These are phyloP conservation scores for Adansonia digitata DNA, from an alignment of 345 rosid species.

Conservation along the genomic window DNA sequence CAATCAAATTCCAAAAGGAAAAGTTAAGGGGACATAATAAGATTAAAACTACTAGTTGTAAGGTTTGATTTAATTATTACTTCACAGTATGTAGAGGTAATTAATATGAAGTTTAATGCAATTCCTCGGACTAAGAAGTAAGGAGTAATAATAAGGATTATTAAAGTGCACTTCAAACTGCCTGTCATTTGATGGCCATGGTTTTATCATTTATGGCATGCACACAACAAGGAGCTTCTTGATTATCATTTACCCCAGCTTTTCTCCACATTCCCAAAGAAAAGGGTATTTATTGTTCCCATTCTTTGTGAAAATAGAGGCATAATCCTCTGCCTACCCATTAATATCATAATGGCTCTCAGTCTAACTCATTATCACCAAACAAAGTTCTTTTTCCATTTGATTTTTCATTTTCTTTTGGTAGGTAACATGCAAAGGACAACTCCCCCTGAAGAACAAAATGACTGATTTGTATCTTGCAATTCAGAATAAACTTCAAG, in stretches of 20 bases:
- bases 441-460: slow-evolving; percentile 3
- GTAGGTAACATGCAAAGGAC: neutral
- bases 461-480: slow-evolving; percentile 17
- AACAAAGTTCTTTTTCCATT: neutral
- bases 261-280: slow-evolving; percentile 13
- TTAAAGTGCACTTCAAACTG: slow-evolving; percentile 15
- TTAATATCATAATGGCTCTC: slow-evolving; percentile 31
- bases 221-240: slow-evolving; percentile 3
- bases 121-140: slow-evolving; percentile 10
- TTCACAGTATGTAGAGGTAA: slow-evolving; percentile 1
- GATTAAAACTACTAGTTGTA: neutral
- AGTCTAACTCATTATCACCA: slow-evolving; percentile 20
- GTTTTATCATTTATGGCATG: slow-evolving; percentile 5
- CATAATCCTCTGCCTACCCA: slow-evolving; percentile 22
- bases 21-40: neutral
- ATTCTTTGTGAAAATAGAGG: slow-evolving; percentile 23
- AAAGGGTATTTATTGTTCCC: slow-evolving; percentile 23
- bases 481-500: slow-evolving; percentile 5
- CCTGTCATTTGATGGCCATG: slow-evolving; percentile 9
- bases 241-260: neutral
- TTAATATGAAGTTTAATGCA: neutral
- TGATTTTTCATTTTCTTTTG: neutral
- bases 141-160: slow-evolving; percentile 7
- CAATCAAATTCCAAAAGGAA: neutral
- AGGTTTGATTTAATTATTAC: slow-evolving; percentile 11